Base-by-base conservation (phyloP, 192 early-diverging fungal genomes). In the Thamnidium elegans region DNA sequence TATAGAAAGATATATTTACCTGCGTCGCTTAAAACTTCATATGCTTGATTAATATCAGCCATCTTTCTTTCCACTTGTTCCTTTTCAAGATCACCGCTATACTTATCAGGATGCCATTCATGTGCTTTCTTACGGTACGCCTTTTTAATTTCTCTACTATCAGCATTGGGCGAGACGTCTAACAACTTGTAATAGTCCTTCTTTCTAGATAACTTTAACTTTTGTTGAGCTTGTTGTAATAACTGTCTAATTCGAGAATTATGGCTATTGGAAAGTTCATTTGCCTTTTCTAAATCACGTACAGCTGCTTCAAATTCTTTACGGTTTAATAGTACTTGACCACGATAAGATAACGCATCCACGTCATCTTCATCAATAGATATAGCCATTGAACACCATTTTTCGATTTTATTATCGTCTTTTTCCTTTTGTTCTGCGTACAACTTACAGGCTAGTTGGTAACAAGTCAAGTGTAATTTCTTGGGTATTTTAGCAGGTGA, bases 171-270 rank as follows among this genome's bases (percentile, higher is more conserved):
- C 7, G 90, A 55, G 0, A 99, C 87, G 10, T 82, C 61, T 34
- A 99, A 75, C 14, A 97, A 86, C 79, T 99, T 99, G 83, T 99
- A 99, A 70, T 99, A 99, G 65, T 99, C 94, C 59, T 86, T 89
- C 50, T 78, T 78, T 70, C 84, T 81, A 30, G 79, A 80, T 68
- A 80, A 77, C 52, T 79, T 75, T 19, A 73, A 53, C 50, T 90
- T 64, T 65, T 78, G 63, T 65, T 91, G 81, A 1, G 91, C 89
- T 46, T 83, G 79, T 21, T 71, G 74, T 61, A 87, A 79, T 31
- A 82, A 75, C 44, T 89, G 82, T 13, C 66, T 69, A 48, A 48
- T 13, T 1, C 14, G 8, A 3, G 3, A 65, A 53, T 92, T 76
- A 34, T 85, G 81, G 21, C 79, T 76, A 48, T 79, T 72, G 20